Conservation (phyloP, 768 basidiomycete genomes). For the Termitomyces sp. region DNA sequence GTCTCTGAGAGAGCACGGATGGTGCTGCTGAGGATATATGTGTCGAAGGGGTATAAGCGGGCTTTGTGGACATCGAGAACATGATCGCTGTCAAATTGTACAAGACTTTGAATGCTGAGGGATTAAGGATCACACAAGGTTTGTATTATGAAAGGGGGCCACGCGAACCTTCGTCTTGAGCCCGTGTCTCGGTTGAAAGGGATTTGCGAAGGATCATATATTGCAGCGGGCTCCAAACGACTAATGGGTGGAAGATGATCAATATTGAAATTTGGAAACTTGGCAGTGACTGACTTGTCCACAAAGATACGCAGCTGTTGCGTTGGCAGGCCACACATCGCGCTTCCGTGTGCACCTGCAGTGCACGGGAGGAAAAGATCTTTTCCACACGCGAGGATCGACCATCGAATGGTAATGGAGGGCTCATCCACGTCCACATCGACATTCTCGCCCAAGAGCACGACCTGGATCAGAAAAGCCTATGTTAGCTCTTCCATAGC, state of each 20-base stretch:
- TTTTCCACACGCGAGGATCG: slow-evolving; percentile 45
- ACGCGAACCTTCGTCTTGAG: not conserved
- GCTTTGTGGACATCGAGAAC: slow-evolving; percentile 50
- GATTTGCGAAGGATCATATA: not conserved
- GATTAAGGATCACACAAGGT: not conserved
- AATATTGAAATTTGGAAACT: too few species aligned
- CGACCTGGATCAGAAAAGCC: slow-evolving; percentile 28
- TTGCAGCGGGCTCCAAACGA: not conserved
- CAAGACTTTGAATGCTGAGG: slow-evolving; percentile 44
- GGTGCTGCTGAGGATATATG: slow-evolving; percentile 42
- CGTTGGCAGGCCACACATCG: not conserved
- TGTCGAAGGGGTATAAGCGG: slow-evolving; percentile 53
- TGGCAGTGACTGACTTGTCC: not conserved
- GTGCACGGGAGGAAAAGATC: slow-evolving; percentile 5
- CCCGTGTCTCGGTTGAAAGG: not conserved
- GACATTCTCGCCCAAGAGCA: slow-evolving; percentile 50
- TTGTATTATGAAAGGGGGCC: not conserved
- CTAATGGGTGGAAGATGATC: not conserved
- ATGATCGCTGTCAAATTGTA: slow-evolving; percentile 53
- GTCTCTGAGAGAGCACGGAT: slow-evolving; percentile 27
- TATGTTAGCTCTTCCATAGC: not conserved
- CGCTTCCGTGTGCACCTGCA: not conserved
- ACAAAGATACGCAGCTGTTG: not conserved
- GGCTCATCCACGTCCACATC: slow-evolving; percentile 58
- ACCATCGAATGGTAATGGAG: slow-evolving; percentile 50